Evolutionary conservation across 2,329 filamentous ascomycete genomes (phyloP).

Genomic region (Teratosphaeria destructans): DNA sequence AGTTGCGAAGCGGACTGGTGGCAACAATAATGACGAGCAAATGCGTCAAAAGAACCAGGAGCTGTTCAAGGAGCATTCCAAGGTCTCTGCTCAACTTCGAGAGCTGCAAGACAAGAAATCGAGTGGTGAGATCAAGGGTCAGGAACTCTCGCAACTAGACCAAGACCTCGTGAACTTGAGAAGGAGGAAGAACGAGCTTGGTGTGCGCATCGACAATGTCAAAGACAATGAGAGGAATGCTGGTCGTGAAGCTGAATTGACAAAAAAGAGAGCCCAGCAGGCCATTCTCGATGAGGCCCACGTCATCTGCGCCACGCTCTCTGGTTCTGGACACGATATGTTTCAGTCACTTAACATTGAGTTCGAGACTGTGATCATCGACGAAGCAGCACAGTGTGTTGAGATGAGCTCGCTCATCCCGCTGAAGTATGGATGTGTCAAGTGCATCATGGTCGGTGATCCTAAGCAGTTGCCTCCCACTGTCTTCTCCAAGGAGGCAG

Average conservation of each 20-base stretch:
- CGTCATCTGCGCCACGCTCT: constrained; percentile 88
- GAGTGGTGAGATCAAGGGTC: constrained; percentile 36
- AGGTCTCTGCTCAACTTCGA: constrained; percentile 54
- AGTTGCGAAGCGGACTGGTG: constrained; percentile 60
- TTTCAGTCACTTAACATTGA: constrained; percentile 90
- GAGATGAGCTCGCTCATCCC: constrained; percentile 94
- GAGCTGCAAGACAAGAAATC: constrained; percentile 61
- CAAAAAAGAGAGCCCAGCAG: constrained; percentile 74
- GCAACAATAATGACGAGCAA: constrained; percentile 26
- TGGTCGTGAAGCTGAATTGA: constrained; percentile 75
- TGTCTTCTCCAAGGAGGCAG: constrained; percentile 86
- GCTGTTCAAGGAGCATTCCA: constrained; percentile 60
- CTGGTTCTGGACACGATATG: constrained; percentile 93
- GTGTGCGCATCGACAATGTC: constrained; percentile 73
- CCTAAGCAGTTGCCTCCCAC: constrained; percentile 95
- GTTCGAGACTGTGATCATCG: constrained; percentile 96
- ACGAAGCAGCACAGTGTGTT: constrained; percentile 96
- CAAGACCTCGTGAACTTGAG: constrained; percentile 70
- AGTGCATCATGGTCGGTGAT: constrained; percentile 94
- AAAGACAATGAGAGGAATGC: constrained; percentile 77
- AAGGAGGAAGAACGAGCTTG: constrained; percentile 63
- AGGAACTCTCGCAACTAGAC: constrained; percentile 55
- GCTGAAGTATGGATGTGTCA: constrained; percentile 91
- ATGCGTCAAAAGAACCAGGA: constrained; percentile 45
- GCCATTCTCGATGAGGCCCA: constrained; percentile 83